Conservation (phyloP, 805 yeast species). For the Barnettozyma pratensis region DNA sequence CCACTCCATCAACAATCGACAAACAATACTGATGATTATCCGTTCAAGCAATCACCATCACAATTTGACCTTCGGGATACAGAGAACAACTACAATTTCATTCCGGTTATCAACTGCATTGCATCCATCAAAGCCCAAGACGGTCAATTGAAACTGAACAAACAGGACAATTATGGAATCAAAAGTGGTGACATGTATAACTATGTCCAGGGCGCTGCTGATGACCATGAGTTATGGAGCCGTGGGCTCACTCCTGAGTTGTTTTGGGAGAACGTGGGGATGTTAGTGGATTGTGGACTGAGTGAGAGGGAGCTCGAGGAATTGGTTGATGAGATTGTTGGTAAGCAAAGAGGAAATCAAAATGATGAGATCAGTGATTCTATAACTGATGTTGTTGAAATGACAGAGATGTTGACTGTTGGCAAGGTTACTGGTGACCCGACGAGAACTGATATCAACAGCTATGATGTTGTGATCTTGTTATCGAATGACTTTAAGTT, state of each 20-base stretch:
- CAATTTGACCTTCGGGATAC: conserved; percentile 27
- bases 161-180: not conserved
- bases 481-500: conserved; percentile 8
- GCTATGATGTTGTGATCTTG: conserved; percentile 6
- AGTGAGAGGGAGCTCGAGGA: conserved; percentile 25
- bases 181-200: conserved; percentile 33
- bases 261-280: conserved; percentile 47
- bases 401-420: conserved; percentile 18
- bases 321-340: conserved; percentile 14
- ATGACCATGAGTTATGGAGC: conserved; percentile 89
- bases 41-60: conserved; percentile 28
- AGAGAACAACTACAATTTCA: conserved; percentile 22
- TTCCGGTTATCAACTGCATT: conserved; percentile 49
- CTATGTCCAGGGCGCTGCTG: conserved; percentile 92
- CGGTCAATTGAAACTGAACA: conserved; percentile 39
- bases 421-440: conserved; percentile 19
- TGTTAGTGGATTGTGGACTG: conserved; percentile 22
- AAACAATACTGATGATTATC: not conserved
- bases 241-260: conserved; percentile 44
- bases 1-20: conserved; percentile 30
- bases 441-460: not conserved
- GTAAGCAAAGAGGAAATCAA: conserved; percentile 9
- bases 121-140: conserved; percentile 60
- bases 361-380: not conserved
- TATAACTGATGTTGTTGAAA: conserved; percentile 8